Percentiles rank a stretch among this genome's conserved stretches.
phyloP scores from a whole-genome alignment of 225 moss, liverwort and hornwort species.

The Sphagnum contortum region DNA sequence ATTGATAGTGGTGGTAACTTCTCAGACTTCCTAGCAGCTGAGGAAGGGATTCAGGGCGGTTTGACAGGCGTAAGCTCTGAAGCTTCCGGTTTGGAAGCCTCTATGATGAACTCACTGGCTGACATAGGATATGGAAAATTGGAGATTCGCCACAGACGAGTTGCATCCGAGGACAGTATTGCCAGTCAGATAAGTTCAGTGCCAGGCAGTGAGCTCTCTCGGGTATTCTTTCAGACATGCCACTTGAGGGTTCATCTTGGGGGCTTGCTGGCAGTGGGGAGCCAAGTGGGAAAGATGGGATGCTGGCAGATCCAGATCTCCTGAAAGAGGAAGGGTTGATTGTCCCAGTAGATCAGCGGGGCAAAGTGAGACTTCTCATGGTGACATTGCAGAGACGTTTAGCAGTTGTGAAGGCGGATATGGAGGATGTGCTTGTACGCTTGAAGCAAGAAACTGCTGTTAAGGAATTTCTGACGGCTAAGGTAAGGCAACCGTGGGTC shows the following conservation, averaged over 20 bases:
- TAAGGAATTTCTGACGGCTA: conserved; percentile 84
- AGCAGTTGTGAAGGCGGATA: conserved; percentile 73
- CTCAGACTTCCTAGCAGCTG: conserved; percentile 14
- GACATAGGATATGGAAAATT: conserved; percentile 20
- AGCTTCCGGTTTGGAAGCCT: conserved; percentile 13
- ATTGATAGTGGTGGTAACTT: too few relatives aligned
- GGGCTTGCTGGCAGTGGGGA: too few relatives aligned
- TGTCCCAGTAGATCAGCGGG: conserved; percentile 71
- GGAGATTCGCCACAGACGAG: conserved; percentile 34
- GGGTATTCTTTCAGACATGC: conserved; percentile 33
- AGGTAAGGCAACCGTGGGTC: conserved; percentile 29
- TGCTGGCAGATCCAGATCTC: conserved; percentile 48
- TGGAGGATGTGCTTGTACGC: conserved; percentile 83
- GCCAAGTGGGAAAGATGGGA: too few relatives aligned
- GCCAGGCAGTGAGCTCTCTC: conserved; percentile 44
- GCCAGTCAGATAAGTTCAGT: conserved; percentile 53
- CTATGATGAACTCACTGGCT: conserved; percentile 10
- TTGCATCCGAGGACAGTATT: conserved; percentile 44
- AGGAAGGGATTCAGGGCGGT: conserved; percentile 18
- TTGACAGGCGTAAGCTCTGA: conserved; percentile 18
- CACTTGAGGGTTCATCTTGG: too few relatives aligned
- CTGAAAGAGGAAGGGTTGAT: conserved; percentile 70
- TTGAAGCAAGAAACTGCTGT: conserved; percentile 94
- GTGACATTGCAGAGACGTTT: conserved; percentile 68
- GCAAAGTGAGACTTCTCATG: conserved; percentile 70